Conservation (phyloP, 345 rosid species). For the Hypericum perforatum region DNA sequence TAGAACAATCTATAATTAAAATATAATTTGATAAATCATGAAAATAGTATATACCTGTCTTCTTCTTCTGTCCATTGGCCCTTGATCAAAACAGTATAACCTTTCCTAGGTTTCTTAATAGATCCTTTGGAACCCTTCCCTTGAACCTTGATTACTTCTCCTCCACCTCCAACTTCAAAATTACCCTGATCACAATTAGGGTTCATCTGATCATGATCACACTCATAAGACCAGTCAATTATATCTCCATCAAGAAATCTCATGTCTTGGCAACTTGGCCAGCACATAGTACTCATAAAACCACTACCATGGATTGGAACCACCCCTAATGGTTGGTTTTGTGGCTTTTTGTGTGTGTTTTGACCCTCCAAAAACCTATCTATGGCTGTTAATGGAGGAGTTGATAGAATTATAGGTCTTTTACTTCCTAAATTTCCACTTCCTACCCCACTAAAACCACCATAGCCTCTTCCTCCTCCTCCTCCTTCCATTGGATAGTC, state of each 20-base stretch:
- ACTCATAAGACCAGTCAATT: slow-evolving; percentile 14
- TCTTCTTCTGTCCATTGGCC: slow-evolving; percentile 97
- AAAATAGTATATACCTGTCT: slow-evolving; percentile 45
- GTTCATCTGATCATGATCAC: no score
- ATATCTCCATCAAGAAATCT: slow-evolving; percentile 22
- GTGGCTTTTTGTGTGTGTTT: slow-evolving; percentile 21
- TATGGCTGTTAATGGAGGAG: slow-evolving; percentile 64
- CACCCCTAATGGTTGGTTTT: slow-evolving; percentile 14
- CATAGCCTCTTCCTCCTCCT: not conserved
- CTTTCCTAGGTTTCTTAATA: slow-evolving; percentile 39
- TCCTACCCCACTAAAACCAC: slow-evolving; percentile 2
- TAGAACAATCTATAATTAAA: not conserved
- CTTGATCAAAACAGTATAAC: slow-evolving; percentile 48
- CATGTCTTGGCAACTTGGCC: slow-evolving; percentile 26
- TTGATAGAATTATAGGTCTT: slow-evolving; percentile 21
- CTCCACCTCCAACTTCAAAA: slow-evolving; percentile 19
- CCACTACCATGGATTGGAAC: slow-evolving; percentile 3
- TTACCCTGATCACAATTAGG: slow-evolving; percentile 5
- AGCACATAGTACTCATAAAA: slow-evolving; percentile 2
- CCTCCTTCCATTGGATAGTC: slow-evolving; percentile 29
- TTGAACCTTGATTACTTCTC: slow-evolving; percentile 11
- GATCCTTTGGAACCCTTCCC: slow-evolving; percentile 16
- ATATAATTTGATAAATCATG: not conserved
- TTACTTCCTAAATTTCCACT: slow-evolving; percentile 15
- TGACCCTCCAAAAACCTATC: slow-evolving; percentile 66